Evolutionary conservation across 1,284 basidiomycete species (phyloP).

Genomic region (Chondrostereum purpureum): DNA sequence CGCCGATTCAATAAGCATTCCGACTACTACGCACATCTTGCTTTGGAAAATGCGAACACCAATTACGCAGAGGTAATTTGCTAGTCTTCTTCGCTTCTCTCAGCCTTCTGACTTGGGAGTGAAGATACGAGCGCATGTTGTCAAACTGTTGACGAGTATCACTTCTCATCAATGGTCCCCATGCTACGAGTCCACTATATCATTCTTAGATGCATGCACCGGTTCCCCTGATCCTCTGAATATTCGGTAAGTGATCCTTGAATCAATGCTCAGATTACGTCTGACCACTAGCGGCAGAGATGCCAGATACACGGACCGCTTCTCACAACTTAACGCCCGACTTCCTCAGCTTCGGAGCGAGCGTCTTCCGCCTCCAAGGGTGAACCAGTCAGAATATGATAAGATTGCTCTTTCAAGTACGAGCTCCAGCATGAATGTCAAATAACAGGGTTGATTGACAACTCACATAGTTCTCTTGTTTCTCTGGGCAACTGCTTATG

Average conservation of each 20-base stretch:
- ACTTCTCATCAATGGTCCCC: constrained; percentile 68
- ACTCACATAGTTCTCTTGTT: constrained; percentile 58
- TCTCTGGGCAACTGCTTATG: constrained; percentile 72
- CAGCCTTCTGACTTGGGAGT: constrained; percentile 7
- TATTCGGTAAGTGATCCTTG: constrained; percentile 36
- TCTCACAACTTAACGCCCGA: constrained; percentile 48
- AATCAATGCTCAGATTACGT: constrained; percentile 4
- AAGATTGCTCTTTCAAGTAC: constrained; percentile 75
- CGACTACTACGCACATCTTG: constrained; percentile 62
- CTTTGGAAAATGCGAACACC: constrained; percentile 74
- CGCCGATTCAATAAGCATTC: constrained; percentile 61
- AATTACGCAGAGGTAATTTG: constrained; percentile 73
- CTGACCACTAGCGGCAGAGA: constrained; percentile 31
- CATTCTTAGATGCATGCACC: constrained; percentile 61
- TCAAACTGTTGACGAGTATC: constrained; percentile 62
- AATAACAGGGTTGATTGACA: constrained; percentile 14
- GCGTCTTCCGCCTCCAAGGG: constrained; percentile 79
- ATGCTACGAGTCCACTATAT: constrained; percentile 59
- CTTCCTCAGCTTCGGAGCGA: constrained; percentile 67
- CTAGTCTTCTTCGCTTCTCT: constrained; percentile 7
- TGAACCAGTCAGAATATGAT: constrained; percentile 80
- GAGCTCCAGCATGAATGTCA: constrained; percentile 18
- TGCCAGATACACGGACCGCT: constrained; percentile 48
- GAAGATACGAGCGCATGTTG: constrained; percentile 69
- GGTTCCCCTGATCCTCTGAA: constrained; percentile 60